Evolutionary conservation across 352 stramenopile species (phyloP), one percentile per base, ranked within the genome.

Genomic region (Phytophthora sansomeana): DNA sequence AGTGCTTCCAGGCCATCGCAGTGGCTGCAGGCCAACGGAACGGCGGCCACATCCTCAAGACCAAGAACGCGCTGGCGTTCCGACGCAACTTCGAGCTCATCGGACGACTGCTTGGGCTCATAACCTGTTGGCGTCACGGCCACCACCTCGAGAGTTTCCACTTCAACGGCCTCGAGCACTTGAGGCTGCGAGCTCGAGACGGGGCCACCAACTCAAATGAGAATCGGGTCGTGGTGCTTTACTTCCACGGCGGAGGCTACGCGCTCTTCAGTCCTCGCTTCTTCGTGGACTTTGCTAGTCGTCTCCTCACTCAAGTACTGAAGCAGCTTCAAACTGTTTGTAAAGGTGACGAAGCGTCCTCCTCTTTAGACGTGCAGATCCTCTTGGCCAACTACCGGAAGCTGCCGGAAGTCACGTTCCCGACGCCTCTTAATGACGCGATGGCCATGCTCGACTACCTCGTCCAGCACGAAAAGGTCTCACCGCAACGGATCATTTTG

Each of bases 381-480:
- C 64, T 89, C 47, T 62, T 91, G n/a, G 79, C 75, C 28, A 91
- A 89, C 66, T 91, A 89, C 67, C 81, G 79, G n/a, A 91, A 89
- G 61, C 60, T 81, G 16, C 77, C 79, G 5, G 74, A 86, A 38
- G 50, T 69, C 11, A 29, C 55, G 9, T 89, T 81, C 58, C 81
- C 81, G 0, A 26, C 60, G 0, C 79, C 78, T 32, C 58, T 80
- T 19, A 67, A 91, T 43, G 81, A 91, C 57, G 75, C 79, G 14
- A 60, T 83, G 32, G 30, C 36, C 36, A 85, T 82, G 67, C 83
- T 73, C 50, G 58, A 86, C 50, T 78, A 84, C 55, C 58, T 91
- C 19, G 59, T 79, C 1, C 10, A 48, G 0, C 29, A 60, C 9
- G 36, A 80, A 30, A 24, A 78, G 11, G 28, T 88, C 9, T 49